These are phyloP conservation scores for Yamadazyma atlantica DNA, from an alignment of 1,139 yeast genomes.

Conservation along the genomic window DNA sequence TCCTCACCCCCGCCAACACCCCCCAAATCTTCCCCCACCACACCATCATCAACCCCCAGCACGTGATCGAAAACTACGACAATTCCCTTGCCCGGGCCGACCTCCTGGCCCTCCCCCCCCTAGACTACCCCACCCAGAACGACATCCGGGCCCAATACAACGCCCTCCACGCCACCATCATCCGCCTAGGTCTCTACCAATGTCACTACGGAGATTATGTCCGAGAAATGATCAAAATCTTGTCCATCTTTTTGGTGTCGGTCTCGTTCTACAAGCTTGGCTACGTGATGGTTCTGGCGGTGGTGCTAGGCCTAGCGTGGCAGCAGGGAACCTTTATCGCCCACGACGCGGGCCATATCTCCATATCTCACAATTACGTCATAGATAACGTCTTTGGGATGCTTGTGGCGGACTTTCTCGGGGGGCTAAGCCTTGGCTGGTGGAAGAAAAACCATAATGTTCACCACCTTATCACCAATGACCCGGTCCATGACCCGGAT, in stretches of 20 bases:
- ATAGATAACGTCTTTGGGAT: slow-evolving; percentile 76
- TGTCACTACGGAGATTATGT: slow-evolving; percentile 74
- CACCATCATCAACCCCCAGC: slow-evolving; percentile 63
- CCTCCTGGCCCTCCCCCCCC: slow-evolving; percentile 53
- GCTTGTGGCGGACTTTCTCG: slow-evolving; percentile 71
- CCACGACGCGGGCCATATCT: slow-evolving; percentile 87
- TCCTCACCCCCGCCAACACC: slow-evolving; percentile 37
- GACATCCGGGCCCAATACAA: slow-evolving; percentile 57
- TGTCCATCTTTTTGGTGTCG: slow-evolving; percentile 50
- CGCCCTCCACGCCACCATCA: slow-evolving; percentile 56
- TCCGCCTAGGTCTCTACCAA: slow-evolving; percentile 60
- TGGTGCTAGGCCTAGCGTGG: slow-evolving; percentile 77
- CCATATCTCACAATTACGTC: slow-evolving; percentile 79
- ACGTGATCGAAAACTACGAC: slow-evolving; percentile 58
- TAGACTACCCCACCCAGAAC: slow-evolving; percentile 69
- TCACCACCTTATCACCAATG: slow-evolving; percentile 84
- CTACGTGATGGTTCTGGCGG: slow-evolving; percentile 57
- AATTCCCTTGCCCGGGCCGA: slow-evolving; percentile 54
- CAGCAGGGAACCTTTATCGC: slow-evolving; percentile 87
- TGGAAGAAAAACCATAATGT: slow-evolving; percentile 94
- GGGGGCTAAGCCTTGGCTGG: slow-evolving; percentile 92
- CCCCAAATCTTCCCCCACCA: slow-evolving; percentile 42
- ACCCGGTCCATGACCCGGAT: slow-evolving; percentile 92
- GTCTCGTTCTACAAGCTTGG: slow-evolving; percentile 47
- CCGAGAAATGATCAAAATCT: slow-evolving; percentile 64